These are phyloP conservation scores for Fraxinus velutina DNA, from an alignment of 305 asterid species.

Conservation along the genomic window DNA sequence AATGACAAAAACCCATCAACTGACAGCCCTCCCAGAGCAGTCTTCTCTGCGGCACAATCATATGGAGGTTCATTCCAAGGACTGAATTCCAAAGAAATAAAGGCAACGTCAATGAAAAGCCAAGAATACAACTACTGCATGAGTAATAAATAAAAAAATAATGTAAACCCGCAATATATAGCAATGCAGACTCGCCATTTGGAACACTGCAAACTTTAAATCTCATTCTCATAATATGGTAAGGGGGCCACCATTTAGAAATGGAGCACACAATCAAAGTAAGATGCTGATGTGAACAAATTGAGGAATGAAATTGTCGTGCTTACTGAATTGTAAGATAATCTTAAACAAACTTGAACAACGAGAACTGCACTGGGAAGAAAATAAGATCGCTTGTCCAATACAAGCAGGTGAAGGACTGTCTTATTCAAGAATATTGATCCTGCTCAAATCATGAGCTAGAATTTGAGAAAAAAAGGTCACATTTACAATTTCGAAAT, in stretches of 20 bases:
- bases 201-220: no score
- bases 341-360: not conserved
- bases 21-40: constrained; percentile 82
- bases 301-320: not conserved
- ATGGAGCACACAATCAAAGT: not conserved
- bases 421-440: not conserved
- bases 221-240: not conserved
- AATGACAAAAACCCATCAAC: constrained; percentile 76
- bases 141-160: not conserved
- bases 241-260: not conserved
- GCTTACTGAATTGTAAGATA: not conserved
- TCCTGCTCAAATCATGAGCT: not conserved
- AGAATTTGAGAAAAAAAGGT: not conserved
- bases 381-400: not conserved
- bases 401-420: not conserved
- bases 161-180: not conserved
- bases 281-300: not conserved
- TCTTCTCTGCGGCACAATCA: constrained; percentile 75
- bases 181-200: not conserved
- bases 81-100: constrained; percentile 39
- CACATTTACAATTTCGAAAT: not conserved
- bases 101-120: constrained; percentile 20
- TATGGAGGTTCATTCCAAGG: constrained; percentile 94
- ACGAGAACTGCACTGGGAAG: not conserved
- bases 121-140: constrained; percentile 17